Percentiles rank a stretch among this genome's conserved stretches.
These are phyloP conservation scores for Paraurostyla sp. DNA, from an alignment of 73 alveolate species.

Conservation along the genomic window DNA sequence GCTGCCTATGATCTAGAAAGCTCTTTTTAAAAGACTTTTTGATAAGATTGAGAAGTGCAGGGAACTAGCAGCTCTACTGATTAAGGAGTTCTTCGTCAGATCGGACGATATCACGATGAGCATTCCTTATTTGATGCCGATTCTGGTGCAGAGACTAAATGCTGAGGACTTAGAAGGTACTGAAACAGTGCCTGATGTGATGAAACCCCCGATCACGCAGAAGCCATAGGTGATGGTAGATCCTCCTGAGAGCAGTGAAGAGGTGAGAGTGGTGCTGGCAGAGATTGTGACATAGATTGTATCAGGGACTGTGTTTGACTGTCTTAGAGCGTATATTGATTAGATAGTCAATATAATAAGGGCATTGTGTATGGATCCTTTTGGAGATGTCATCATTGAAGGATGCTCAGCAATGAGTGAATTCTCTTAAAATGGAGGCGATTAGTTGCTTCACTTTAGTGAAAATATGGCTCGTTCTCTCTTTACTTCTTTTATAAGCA, in stretches of 20 bases:
- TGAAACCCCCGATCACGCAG: conserved; percentile 91
- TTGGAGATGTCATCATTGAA: conserved; percentile 87
- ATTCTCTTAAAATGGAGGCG: conserved; percentile 80
- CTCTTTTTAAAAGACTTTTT: conserved; percentile 68
- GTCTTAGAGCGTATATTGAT: conserved; percentile 87
- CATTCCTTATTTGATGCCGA: conserved; percentile 91
- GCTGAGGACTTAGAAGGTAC: conserved; percentile 94
- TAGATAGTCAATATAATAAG: conserved; percentile 81
- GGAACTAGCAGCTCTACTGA: conserved; percentile 83
- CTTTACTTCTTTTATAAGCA: conserved; percentile 88
- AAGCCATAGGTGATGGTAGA: conserved; percentile 87
- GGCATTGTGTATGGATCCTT: conserved; percentile 95
- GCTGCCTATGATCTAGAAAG: conserved; percentile 69
- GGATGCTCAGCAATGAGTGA: conserved; percentile 83
- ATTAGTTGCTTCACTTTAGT: conserved; percentile 83
- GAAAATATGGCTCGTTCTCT: conserved; percentile 87
- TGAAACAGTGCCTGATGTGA: conserved; percentile 87
- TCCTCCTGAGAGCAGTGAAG: conserved; percentile 89
- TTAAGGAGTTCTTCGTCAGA: conserved; percentile 79
- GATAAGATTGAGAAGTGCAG: conserved; percentile 89
- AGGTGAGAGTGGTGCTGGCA: conserved; percentile 85
- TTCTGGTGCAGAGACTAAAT: conserved; percentile 84
- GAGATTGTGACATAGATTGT: conserved; percentile 81
- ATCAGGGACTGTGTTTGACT: conserved; percentile 77
- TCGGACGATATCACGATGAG: conserved; percentile 86